A percentile compares a stretch with the other conserved stretches of the same genome.
Evolutionary conservation across 2,329 filamentous ascomycete species (phyloP).

Genomic region (Epicoccum nigrum): DNA sequence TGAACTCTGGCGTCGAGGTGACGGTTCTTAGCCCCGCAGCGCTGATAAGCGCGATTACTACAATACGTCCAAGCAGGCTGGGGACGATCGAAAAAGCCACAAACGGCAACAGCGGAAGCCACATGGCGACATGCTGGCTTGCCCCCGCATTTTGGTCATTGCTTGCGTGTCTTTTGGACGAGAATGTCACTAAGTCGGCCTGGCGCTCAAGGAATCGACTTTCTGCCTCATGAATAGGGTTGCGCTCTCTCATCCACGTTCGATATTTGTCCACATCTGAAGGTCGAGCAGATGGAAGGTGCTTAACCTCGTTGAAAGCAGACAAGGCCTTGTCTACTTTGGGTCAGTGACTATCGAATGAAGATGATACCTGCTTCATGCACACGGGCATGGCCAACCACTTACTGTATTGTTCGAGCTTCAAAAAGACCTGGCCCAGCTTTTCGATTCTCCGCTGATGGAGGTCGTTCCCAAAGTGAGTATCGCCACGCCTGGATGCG

Average conservation of each 20-base stretch:
- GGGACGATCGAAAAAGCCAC: slow-evolving; percentile 53
- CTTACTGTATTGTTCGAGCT: slow-evolving; percentile 71
- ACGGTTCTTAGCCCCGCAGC: slow-evolving; percentile 44
- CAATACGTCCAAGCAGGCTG: slow-evolving; percentile 48
- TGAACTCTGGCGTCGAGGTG: slow-evolving; percentile 42
- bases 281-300: slow-evolving; percentile 56
- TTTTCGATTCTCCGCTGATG: slow-evolving; percentile 67
- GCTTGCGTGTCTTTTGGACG: slow-evolving; percentile 28
- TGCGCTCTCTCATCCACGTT: slow-evolving; percentile 61
- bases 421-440: slow-evolving; percentile 67
- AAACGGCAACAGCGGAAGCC: slow-evolving; percentile 49
- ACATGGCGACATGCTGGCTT: slow-evolving; percentile 36
- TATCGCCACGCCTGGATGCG: slow-evolving; percentile 66
- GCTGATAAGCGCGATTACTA: slow-evolving; percentile 49
- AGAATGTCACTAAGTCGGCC: slow-evolving; percentile 60
- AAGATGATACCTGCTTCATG: neutral
- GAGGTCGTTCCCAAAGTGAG: slow-evolving; percentile 61
- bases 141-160: slow-evolving; percentile 18
- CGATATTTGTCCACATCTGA: slow-evolving; percentile 62
- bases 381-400: slow-evolving; percentile 1
- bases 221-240: slow-evolving; percentile 65
- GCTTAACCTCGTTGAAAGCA: slow-evolving; percentile 62
- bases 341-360: slow-evolving; percentile 10
- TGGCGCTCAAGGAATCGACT: slow-evolving; percentile 63
- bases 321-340: slow-evolving; percentile 58